Conservation (phyloP, 2,329 filamentous ascomycete species). For the Diaporthe longicolla region DNA sequence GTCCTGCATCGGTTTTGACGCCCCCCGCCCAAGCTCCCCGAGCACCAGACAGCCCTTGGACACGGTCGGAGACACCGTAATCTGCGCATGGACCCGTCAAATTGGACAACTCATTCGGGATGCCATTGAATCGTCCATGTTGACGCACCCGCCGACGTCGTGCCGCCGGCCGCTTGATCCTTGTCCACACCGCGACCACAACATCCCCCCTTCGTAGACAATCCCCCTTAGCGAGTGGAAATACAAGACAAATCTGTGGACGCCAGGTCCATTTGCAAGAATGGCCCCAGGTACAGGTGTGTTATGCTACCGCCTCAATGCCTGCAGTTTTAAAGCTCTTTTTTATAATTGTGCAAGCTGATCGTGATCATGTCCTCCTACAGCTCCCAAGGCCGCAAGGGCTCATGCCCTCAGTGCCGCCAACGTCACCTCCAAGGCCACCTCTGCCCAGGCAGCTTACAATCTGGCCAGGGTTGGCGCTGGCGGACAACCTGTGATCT, state of each 20-base stretch:
- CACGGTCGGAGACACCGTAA: conserved; percentile 28
- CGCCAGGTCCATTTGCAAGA: conserved; percentile 40
- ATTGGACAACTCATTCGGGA: conserved; percentile 39
- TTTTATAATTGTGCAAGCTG: conserved; percentile 27
- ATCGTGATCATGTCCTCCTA: conserved; percentile 25
- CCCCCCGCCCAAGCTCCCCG: conserved; percentile 18
- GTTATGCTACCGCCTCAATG: conserved; percentile 24
- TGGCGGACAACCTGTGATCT: conserved; percentile 24
- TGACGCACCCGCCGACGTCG: conserved; percentile 41
- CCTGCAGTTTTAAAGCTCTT: conserved; percentile 7
- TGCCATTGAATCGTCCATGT: conserved; percentile 39
- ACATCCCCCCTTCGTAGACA: conserved; percentile 15
- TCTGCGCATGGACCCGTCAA: conserved; percentile 31
- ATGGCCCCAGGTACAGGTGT: conserved; percentile 42
- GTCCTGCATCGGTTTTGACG: conserved; percentile 22
- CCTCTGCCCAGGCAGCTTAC: conserved; percentile 31
- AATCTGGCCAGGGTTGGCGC: conserved; percentile 29
- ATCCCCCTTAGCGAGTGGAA: conserved; percentile 14
- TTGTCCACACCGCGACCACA: conserved; percentile 7
- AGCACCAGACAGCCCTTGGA: conserved; percentile 22
- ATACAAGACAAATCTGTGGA: conserved; percentile 22
- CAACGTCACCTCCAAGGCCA: conserved; percentile 27
- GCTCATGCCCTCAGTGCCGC: conserved; percentile 27
- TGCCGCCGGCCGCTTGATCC: conserved; percentile 37
- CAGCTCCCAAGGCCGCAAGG: conserved; percentile 40